phyloP scores from a whole-genome alignment of 768 basidiomycete genomes.

The Pisolithus tinctorius region DNA sequence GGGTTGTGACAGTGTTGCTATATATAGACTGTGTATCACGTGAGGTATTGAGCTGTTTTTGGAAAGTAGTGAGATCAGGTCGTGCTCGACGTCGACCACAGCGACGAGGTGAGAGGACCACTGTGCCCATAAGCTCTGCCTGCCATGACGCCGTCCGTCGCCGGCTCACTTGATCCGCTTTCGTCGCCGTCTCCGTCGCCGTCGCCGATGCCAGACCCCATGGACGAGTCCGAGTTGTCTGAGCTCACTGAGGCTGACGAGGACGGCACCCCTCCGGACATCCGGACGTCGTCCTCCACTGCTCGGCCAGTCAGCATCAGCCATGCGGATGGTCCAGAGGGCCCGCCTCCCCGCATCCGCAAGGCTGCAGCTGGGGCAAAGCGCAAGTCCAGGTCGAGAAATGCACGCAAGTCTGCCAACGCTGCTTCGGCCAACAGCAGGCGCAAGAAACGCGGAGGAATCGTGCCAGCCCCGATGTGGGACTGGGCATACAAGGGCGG shows the following conservation, averaged over 20 bases:
- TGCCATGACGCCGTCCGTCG: constrained; percentile 31
- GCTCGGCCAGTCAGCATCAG: constrained; percentile 17
- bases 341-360: constrained; percentile 11
- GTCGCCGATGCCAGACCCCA: constrained; percentile 30
- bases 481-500: constrained; percentile 64
- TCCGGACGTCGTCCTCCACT: constrained; percentile 14
- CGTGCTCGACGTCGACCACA: not conserved
- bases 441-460: constrained; percentile 53
- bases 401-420: constrained; percentile 3
- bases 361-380: constrained; percentile 2
- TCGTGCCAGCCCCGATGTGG: constrained; percentile 82
- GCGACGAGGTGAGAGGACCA: not conserved
- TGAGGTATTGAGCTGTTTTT: not conserved
- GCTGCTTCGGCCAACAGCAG: constrained; percentile 20
- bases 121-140: no score
- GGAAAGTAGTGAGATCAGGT: not conserved
- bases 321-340: constrained; percentile 11
- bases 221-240: constrained; percentile 67
- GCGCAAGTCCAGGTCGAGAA: constrained; percentile 8
- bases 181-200: constrained; percentile 67
- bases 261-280: constrained; percentile 22
- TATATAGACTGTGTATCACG: not conserved
- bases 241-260: constrained; percentile 66
- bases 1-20: constrained; percentile 9
- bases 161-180: constrained; percentile 56